phyloP scores from a whole-genome alignment of 192 early-diverging fungal species.

The Coemansia asiatica region DNA sequence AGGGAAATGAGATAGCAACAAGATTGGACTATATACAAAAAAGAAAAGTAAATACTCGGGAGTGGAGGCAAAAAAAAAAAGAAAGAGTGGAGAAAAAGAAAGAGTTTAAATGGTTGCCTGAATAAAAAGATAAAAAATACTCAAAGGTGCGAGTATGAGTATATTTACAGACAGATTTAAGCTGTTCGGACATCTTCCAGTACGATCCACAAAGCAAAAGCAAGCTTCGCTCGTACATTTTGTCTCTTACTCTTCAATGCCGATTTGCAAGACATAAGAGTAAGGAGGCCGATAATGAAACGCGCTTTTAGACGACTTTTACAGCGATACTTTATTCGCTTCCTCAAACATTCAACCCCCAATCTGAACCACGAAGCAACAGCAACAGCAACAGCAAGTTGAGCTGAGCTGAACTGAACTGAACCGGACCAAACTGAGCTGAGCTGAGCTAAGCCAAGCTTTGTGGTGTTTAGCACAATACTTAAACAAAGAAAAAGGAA shows the following conservation, averaged over 20 bases:
- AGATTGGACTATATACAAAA: slow-evolving; percentile 7
- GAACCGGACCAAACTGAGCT: slow-evolving; percentile 8
- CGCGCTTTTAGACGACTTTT: too few relatives aligned
- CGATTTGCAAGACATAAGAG: neutral
- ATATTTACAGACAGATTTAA: neutral
- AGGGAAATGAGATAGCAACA: neutral
- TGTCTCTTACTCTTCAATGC: neutral
- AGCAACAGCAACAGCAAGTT: neutral
- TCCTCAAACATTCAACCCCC: neutral
- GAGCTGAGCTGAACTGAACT: slow-evolving; percentile 1
- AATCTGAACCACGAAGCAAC: neutral
- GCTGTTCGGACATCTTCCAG: neutral
- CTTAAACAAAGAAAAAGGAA: neutral
- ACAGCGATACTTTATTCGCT: too few relatives aligned
- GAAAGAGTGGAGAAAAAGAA: neutral
- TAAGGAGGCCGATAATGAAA: too few relatives aligned
- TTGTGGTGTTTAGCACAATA: too few relatives aligned
- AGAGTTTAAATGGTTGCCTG: too few relatives aligned
- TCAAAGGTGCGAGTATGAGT: neutral
- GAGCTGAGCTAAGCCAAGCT: slow-evolving; percentile 11
- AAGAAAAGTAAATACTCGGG: neutral
- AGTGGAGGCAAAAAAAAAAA: neutral
- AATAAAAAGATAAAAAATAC: neutral
- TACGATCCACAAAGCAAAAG: neutral
- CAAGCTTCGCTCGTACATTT: neutral